Base-by-base conservation (phyloP, 768 basidiomycete species). In the Xerocomellus intermedius region DNA sequence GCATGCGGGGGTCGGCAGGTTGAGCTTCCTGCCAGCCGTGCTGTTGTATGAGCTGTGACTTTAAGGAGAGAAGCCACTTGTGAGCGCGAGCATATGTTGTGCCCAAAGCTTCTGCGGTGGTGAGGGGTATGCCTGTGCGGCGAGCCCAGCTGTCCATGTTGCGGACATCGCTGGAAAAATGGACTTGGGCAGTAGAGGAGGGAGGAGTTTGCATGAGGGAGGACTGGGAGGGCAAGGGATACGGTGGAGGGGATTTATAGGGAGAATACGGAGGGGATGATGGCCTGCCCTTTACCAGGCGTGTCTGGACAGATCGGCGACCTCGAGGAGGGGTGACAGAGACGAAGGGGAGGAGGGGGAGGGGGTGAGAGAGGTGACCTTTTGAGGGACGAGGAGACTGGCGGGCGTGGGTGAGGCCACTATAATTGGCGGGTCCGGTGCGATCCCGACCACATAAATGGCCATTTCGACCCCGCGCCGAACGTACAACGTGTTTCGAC, bases 101-200 rank as follows among this genome's bases (percentile, higher is more conserved):
- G 19, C 89, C 89, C 51, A 93, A 75, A 30, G 89, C 87, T 61
- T 91, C 90, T 48, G 88, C 90, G 50, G 86, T 90, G 61, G 89
- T 90, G 57, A 93, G 78, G 41, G 89, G 88, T 47, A 93, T 90
- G 68, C 83, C 79, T 0, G 90, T 91, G 55, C 89, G 83, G 52
- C 74, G 77, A 0, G 91, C 87, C 90, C 90, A 93, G 55, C 79
- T 84, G 72, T 91, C 87, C 85, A 93, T 89, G 69, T 86, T 85
- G 54, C 78, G 77, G 69, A 92, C 87, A 65, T 89, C 85, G 70
- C 83, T 85, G 59, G 87, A 89, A 69, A 91, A 92, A 57, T 86
- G 79, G 70, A 91, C 82, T 65, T 89, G 77, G 38, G 79, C 82
- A 41, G 79, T 75, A 8, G 70, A 64, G n/a, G 70, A 70, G 28